Evolutionary conservation across 805 yeast genomes (phyloP).

Genomic region (Komagataella pastoris): DNA sequence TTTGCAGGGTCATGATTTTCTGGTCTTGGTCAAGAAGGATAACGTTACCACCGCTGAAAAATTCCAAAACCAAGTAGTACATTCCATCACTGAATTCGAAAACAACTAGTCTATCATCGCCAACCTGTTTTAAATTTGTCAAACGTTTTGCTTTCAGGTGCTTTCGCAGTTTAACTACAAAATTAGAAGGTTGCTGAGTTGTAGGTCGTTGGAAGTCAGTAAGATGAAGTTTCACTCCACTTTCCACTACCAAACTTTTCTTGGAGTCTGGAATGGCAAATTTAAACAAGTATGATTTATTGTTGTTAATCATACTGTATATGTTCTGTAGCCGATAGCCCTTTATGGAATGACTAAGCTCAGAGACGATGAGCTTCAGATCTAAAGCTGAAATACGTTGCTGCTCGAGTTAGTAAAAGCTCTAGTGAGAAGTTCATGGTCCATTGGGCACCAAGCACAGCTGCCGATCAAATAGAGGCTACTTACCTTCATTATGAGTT

Average conservation of each 20-base stretch:
- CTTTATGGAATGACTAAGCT: constrained; percentile 41
- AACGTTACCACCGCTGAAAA: constrained; percentile 91
- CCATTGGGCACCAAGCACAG: background rate
- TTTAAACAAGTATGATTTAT: constrained; percentile 63
- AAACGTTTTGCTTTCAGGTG: constrained; percentile 73
- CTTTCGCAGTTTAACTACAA: constrained; percentile 76
- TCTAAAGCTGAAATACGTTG: constrained; percentile 85
- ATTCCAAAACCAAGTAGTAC: constrained; percentile 70
- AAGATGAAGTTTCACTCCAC: constrained; percentile 70
- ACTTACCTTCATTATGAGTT: constrained; percentile 1
- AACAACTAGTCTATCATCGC: constrained; percentile 73
- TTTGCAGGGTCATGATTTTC: constrained; percentile 60
- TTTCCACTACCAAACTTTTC: constrained; percentile 62
- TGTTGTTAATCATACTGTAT: constrained; percentile 63
- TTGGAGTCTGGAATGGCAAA: constrained; percentile 79
- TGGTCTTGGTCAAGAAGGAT: constrained; percentile 57
- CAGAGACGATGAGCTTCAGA: constrained; percentile 55
- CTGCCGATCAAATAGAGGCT: background rate
- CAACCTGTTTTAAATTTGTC: constrained; percentile 59
- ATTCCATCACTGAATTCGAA: constrained; percentile 76
- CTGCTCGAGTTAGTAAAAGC: constrained; percentile 17
- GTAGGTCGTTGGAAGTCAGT: constrained; percentile 76
- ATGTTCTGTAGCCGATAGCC: constrained; percentile 73
- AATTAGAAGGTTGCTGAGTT: constrained; percentile 72
- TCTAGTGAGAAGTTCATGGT: no score